Base-by-base conservation (phyloP, 306 rosid genomes). In the Vigna radiata region DNA sequence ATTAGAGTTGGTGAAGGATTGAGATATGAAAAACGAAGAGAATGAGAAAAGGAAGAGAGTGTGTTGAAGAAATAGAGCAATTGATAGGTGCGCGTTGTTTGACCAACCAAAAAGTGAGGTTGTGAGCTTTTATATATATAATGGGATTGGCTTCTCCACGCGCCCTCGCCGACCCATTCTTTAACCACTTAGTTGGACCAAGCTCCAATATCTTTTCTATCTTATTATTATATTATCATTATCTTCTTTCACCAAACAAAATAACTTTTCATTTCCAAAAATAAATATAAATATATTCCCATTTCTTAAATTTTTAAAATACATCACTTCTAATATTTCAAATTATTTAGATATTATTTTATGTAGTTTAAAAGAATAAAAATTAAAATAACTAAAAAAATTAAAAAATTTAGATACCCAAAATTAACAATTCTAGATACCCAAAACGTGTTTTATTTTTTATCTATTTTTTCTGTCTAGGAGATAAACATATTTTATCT, bases 131-230 rank as follows among this genome's bases (percentile, higher is more conserved):
- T 23, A 56, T 23, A 19, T 25, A 19, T 56, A 39, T 8, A 8
- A 8, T 8, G 46, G 46, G 46, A 41, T 41, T 41, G 46, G 4
- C 21, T 39, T 18, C 44, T 46, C 77, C 82, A 78, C 72, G n/a
- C 82, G 82, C 82, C 53, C n/a, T 0, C 61, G 7, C 82, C 82
- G 76, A 69, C 82, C 77, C 77, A 58, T 68, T 77, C 76, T 47
- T 18, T 19, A 79, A 64, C 79, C 4, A 53, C 78, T 8, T 17
- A 3, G 19, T 64, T 49, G 54, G 72, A 50, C 80, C 54, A 64
- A 41, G 17, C 43, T 14, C 66, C 19, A 2, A 14, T 15, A 15
- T 13, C 17, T 60, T 60, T 12, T 25, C 8, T 12, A 53, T 58
- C 13, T 25, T 25, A 5, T 59, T 23, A 1, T 11, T 1, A 5